phyloP scores from a whole-genome alignment of 2,329 filamentous ascomycete genomes.

The Pyrenochaeta sp. region DNA sequence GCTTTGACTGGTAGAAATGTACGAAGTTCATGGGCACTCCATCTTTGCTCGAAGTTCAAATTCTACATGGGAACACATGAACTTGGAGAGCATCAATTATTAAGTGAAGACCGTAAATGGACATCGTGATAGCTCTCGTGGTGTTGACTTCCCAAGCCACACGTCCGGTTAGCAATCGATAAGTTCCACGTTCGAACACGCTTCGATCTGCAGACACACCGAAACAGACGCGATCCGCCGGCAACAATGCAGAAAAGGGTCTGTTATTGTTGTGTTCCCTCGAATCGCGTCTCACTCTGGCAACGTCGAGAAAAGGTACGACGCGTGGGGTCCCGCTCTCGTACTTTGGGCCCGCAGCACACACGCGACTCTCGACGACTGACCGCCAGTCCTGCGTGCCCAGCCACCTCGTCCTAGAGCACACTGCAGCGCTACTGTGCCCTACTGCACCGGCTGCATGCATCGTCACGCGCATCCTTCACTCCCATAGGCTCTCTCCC shows the following conservation, averaged over 20 bases:
- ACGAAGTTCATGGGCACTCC: too few species aligned
- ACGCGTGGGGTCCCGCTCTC: too few species aligned
- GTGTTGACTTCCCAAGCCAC: slow-evolving; percentile 31
- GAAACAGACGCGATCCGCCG: slow-evolving; percentile 29
- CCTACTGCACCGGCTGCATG: slow-evolving; percentile 43
- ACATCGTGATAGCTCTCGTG: slow-evolving; percentile 24
- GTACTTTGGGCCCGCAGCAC: slow-evolving; percentile 14
- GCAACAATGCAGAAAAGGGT: slow-evolving; percentile 22
- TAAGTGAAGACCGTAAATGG: too few species aligned
- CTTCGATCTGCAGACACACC: slow-evolving; percentile 1
- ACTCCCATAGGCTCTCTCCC: slow-evolving; percentile 30
- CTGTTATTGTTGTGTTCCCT: slow-evolving; percentile 36
- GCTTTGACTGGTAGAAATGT: too few species aligned
- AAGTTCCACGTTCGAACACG: slow-evolving; percentile 14
- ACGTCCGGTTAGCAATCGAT: slow-evolving; percentile 34
- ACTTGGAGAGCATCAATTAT: too few species aligned
- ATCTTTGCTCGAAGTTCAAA: too few species aligned
- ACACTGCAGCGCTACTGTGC: slow-evolving; percentile 42
- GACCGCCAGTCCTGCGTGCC: slow-evolving; percentile 37
- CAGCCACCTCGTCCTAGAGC: slow-evolving; percentile 33
- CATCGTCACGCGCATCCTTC: slow-evolving; percentile 15
- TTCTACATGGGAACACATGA: too few species aligned
- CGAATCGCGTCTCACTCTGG: slow-evolving; percentile 39
- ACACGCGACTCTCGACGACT: slow-evolving; percentile 22
- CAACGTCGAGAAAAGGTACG: slow-evolving; percentile 15